These are phyloP conservation scores for Mortierella antarctica DNA, from an alignment of 192 early-diverging fungal species.

Conservation along the genomic window DNA sequence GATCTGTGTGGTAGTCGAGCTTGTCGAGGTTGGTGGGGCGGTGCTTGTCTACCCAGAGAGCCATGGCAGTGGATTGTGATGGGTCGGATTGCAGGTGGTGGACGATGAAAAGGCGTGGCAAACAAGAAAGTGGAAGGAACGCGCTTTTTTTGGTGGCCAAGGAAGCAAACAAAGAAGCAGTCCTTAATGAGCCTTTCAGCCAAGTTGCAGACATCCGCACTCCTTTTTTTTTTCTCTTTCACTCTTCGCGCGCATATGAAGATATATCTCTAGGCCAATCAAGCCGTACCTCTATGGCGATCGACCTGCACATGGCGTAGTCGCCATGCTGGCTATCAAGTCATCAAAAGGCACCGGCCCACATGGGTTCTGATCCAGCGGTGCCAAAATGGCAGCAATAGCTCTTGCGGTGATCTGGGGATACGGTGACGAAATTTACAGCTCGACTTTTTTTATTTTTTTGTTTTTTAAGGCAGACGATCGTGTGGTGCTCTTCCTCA, in stretches of 20 bases:
- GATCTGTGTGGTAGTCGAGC: slow-evolving; percentile 83
- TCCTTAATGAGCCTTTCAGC: too few species aligned
- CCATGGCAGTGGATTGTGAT: slow-evolving; percentile 51
- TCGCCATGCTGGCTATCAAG: too few species aligned
- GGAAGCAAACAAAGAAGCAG: too few species aligned
- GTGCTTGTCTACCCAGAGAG: slow-evolving; percentile 96
- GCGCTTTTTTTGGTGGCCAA: not conserved
- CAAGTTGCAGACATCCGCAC: too few species aligned
- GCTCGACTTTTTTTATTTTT: not conserved
- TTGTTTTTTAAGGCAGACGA: not conserved
- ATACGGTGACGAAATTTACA: too few species aligned
- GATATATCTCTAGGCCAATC: too few species aligned
- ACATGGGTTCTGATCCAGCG: too few species aligned
- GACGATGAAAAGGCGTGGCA: not conserved
- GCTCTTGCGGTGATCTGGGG: too few species aligned
- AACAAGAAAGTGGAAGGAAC: not conserved
- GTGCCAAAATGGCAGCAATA: too few species aligned
- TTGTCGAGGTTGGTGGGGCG: slow-evolving; percentile 84
- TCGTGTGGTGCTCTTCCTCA: not conserved
- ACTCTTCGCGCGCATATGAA: too few species aligned
- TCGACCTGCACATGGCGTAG: not conserved
- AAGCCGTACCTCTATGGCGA: not conserved
- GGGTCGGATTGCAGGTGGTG: not conserved
- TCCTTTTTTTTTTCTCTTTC: too few species aligned
- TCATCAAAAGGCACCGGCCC: too few species aligned